These are phyloP conservation scores for Cryptococcus neoformans DNA, from an alignment of 1,284 basidiomycete genomes.

Conservation along the genomic window DNA sequence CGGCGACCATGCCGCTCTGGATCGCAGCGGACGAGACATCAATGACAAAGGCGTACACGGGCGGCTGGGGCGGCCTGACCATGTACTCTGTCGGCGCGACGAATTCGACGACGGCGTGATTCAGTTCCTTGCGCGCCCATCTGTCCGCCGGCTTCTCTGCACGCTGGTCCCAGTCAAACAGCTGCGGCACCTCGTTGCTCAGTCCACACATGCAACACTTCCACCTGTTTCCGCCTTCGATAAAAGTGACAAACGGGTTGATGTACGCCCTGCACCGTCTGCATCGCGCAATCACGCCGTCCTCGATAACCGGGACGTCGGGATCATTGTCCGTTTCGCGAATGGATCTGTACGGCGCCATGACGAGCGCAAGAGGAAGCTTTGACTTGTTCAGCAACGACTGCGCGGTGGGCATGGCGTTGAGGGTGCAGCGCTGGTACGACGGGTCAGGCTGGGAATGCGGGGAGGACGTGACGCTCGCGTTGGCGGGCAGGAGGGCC, in stretches of 20 bases:
- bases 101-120: conserved; percentile 90
- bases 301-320: conserved; percentile 80
- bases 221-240: conserved; percentile 98
- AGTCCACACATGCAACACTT: conserved; percentile 99
- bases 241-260: conserved; percentile 98
- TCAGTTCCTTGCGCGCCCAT: conserved; percentile 91
- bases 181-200: conserved; percentile 97
- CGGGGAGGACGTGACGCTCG: conserved; percentile 76
- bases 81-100: conserved; percentile 99
- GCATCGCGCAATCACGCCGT: conserved; percentile 96
- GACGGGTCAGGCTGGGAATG: conserved; percentile 81
- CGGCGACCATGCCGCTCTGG: conserved; percentile 95
- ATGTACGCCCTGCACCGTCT: conserved; percentile 97
- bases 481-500: conserved; percentile 77
- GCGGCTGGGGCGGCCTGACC: conserved; percentile 95
- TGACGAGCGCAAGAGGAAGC: conserved; percentile 83
- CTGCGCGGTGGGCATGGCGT: conserved; percentile 89
- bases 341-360: conserved; percentile 87
- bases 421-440: conserved; percentile 90
- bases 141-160: conserved; percentile 93
- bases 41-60: conserved; percentile 95
- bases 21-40: conserved; percentile 92
- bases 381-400: conserved; percentile 90
- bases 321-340: conserved; percentile 55
- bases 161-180: conserved; percentile 97